These are phyloP conservation scores for Aureobasidium pullulans DNA, from an alignment of 2,329 filamentous ascomycete genomes.

Conservation along the genomic window DNA sequence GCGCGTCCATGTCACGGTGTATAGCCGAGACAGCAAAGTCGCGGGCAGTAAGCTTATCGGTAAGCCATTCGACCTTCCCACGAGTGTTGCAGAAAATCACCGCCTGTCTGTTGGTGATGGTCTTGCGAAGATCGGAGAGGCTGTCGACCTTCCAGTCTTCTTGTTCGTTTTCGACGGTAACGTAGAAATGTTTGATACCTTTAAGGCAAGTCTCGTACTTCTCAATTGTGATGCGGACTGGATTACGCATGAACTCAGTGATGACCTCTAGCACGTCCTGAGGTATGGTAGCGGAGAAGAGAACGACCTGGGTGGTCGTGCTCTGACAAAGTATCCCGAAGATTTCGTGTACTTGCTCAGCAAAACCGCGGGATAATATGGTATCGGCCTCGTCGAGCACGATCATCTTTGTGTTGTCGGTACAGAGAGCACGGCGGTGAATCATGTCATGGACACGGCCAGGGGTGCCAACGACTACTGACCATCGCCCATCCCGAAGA, in stretches of 20 bases:
- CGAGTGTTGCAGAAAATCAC: constrained; percentile 99
- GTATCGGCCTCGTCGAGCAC: constrained; percentile 99
- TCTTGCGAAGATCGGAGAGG: constrained; percentile 97
- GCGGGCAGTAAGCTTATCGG: constrained; percentile 95
- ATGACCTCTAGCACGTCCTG: constrained; percentile 99
- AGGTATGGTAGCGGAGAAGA: constrained; percentile 96
- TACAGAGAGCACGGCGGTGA: constrained; percentile 93
- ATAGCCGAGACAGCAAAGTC: constrained; percentile 99
- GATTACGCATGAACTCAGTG: constrained; percentile 99
- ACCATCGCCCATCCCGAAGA: constrained; percentile 85
- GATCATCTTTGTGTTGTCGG: constrained; percentile 99
- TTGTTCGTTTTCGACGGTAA: constrained; percentile 82
- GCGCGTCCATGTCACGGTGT: constrained; percentile 99
- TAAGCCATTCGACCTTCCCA: constrained; percentile 99
- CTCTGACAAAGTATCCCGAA: constrained; percentile 91
- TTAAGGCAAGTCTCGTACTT: constrained; percentile 99
- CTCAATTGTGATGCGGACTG: constrained; percentile 98
- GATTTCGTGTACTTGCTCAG: constrained; percentile 99
- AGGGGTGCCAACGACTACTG: constrained; percentile 88
- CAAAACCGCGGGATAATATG: constrained; percentile 99
- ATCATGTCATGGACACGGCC: constrained; percentile 99
- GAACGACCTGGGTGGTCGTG: constrained; percentile 86
- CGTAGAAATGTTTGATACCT: constrained; percentile 99
- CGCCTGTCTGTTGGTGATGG: constrained; percentile 97
- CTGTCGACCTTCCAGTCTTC: constrained; percentile 99